A percentile compares a stretch with the other conserved stretches of the same genome.
These are phyloP conservation scores for Fusarium humuli DNA, from an alignment of 2,329 filamentous ascomycete genomes.

Conservation along the genomic window DNA sequence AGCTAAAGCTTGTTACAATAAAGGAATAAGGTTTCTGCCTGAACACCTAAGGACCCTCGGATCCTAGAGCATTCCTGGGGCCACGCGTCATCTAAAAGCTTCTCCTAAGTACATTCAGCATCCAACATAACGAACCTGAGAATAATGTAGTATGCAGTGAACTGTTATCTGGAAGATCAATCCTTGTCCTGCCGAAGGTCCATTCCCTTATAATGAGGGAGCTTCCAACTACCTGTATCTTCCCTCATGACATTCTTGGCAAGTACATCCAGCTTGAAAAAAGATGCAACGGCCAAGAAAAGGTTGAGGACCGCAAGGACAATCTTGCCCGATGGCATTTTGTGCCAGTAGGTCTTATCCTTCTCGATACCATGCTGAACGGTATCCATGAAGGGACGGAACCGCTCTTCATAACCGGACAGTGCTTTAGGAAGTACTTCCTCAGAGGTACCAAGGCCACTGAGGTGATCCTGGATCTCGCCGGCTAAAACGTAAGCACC, in stretches of 20 bases:
- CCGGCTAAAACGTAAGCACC: conserved; percentile 69
- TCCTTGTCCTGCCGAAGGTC: not conserved
- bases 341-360: not conserved
- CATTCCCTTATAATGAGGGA: not conserved
- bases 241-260: not conserved
- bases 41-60: too few relatives aligned
- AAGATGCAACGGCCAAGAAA: not conserved
- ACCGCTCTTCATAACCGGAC: not conserved
- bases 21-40: too few relatives aligned
- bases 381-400: not conserved
- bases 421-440: not conserved
- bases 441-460: not conserved
- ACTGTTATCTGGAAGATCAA: too few relatives aligned
- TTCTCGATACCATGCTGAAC: conserved; percentile 1
- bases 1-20: too few relatives aligned
- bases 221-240: not conserved
- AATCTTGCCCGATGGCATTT: not conserved
- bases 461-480: conserved; percentile 49
- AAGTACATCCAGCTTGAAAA: not conserved
- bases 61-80: too few relatives aligned
- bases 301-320: not conserved
- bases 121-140: too few relatives aligned
- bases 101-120: too few relatives aligned
- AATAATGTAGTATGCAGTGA: too few relatives aligned
- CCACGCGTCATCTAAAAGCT: too few relatives aligned